Evolutionary conservation across 257 asterid genomes (phyloP), one percentile per base, ranked within the genome.

Genomic region (Solanum chiquidenum): DNA sequence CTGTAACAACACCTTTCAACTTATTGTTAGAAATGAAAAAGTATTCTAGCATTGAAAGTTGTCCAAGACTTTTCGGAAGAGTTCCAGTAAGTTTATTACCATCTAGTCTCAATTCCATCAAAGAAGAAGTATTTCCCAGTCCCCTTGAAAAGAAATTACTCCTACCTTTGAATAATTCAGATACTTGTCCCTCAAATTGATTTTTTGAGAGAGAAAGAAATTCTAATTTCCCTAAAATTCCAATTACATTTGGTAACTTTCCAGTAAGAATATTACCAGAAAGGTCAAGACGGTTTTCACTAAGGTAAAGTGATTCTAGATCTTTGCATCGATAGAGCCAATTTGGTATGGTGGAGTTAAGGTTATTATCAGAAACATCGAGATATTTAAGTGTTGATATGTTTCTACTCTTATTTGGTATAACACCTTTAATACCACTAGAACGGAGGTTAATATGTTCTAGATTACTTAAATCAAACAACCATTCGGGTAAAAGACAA

Each of bases 401-500:
- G 52, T 90, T 89, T 82, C 87, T 21, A 12, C 75, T 7, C 9
- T 9, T 49, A 7, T 29, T 71, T 13, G 89, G 90, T 66, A 89
- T 76, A 0, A 87, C 84, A 9, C 92, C 90, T 52, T 84, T 16
- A 5, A 89, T 18, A 7, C 52, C 37, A 62, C 58, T 21, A 58
- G 7, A 11, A 84, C 18, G 4, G 34, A 84, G 13, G 2, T 84
- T 38, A 20, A 84, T 90, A 71, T 42, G 86, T 76, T 0, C 75
- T 42, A 91, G 84, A 87, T 85, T 88, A 14, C 83, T 88, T 77
- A 92, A 91, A 42, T 91, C 79, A 91, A 89, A 66, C 62, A 93
- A 89, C 95, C 93, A 92, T 18, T 49, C 34, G 2, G 96, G 94
- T 52, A 92, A 93, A 9, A n/a, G 69, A 80, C 89, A 91, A 75